A percentile compares a stretch with the other conserved stretches of the same genome.
phyloP scores from a whole-genome alignment of 331 rosid genomes.

The Rosa hybrid region DNA sequence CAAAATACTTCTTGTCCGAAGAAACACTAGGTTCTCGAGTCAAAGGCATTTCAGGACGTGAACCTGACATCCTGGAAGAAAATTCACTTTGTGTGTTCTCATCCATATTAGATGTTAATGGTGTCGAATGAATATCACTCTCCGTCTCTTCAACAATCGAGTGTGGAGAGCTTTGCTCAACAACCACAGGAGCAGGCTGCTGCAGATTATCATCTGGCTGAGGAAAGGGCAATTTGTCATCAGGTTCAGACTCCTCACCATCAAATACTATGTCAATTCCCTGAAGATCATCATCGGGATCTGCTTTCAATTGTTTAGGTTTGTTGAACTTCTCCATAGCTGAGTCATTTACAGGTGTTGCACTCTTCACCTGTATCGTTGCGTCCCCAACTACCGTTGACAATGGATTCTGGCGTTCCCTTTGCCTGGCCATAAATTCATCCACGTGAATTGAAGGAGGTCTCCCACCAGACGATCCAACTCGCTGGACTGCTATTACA shows the following conservation, averaged over 20 bases:
- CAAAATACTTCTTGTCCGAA: conserved; percentile 81
- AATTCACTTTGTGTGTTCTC: conserved; percentile 80
- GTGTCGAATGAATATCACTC: conserved; percentile 71
- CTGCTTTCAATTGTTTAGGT: conserved; percentile 78
- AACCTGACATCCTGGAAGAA: conserved; percentile 89
- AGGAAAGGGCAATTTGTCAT: conserved; percentile 88
- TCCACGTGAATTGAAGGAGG: conserved; percentile 99
- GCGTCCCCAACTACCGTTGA: conserved; percentile 74
- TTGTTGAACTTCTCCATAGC: conserved; percentile 69
- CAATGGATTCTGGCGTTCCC: conserved; percentile 91
- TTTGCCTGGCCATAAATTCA: conserved; percentile 97
- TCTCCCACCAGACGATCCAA: conserved; percentile 92
- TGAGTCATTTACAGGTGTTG: conserved; percentile 48
- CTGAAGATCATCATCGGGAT: conserved; percentile 92
- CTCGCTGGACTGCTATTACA: conserved; percentile 77
- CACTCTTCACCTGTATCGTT: conserved; percentile 53
- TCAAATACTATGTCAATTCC: conserved; percentile 97
- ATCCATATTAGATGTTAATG: conserved; percentile 64
- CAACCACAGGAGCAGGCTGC: conserved; percentile 69
- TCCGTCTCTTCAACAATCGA: conserved; percentile 97
- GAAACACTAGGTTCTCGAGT: conserved; percentile 86
- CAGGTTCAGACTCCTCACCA: conserved; percentile 88
- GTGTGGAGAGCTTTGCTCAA: conserved; percentile 88
- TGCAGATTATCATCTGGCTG: conserved; percentile 85
- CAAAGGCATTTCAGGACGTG: conserved; percentile 71